Evolutionary conservation across 495 filamentous ascomycete genomes (phyloP).

Genomic region (Tuber melanosporum): DNA sequence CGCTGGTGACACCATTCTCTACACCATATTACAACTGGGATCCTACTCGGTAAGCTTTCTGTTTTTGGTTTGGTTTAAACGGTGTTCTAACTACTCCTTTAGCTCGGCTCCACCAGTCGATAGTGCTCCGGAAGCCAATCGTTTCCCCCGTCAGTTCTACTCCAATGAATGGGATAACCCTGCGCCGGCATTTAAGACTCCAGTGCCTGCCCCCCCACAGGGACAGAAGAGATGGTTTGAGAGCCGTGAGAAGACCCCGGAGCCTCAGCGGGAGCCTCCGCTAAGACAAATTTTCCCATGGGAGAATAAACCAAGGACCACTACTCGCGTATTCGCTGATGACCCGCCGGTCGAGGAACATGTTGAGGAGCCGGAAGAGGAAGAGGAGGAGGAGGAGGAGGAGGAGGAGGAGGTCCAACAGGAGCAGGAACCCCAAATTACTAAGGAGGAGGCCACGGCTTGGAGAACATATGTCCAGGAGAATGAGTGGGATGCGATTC

Average conservation of each 20-base stretch:
- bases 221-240: conserved; percentile 3
- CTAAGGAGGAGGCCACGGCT: not conserved
- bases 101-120: conserved; percentile 37
- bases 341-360: conserved; percentile 17
- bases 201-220: conserved; percentile 10
- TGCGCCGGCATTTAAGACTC: conserved; percentile 13
- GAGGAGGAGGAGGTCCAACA: conserved; percentile 15
- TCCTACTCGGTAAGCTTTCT: conserved; percentile 33
- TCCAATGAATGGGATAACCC: conserved; percentile 38
- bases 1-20: not conserved
- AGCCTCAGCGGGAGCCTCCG: conserved; percentile 19
- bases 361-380: conserved; percentile 20
- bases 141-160: conserved; percentile 32
- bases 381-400: conserved; percentile 19
- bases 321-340: conserved; percentile 40
- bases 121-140: conserved; percentile 34
- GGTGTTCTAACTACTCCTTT: conserved; percentile 14
- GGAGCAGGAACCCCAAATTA: conserved; percentile 4
- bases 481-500: conserved; percentile 41
- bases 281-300: conserved; percentile 39
- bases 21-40: conserved; percentile 31
- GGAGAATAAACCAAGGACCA: conserved; percentile 39
- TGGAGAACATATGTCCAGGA: conserved; percentile 31
- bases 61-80: conserved; percentile 6
- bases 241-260: conserved; percentile 7